A percentile compares a stretch with the other conserved stretches of the same genome.
phyloP scores from a whole-genome alignment of 495 filamentous ascomycete genomes.

The Daldinia caldariorum region DNA sequence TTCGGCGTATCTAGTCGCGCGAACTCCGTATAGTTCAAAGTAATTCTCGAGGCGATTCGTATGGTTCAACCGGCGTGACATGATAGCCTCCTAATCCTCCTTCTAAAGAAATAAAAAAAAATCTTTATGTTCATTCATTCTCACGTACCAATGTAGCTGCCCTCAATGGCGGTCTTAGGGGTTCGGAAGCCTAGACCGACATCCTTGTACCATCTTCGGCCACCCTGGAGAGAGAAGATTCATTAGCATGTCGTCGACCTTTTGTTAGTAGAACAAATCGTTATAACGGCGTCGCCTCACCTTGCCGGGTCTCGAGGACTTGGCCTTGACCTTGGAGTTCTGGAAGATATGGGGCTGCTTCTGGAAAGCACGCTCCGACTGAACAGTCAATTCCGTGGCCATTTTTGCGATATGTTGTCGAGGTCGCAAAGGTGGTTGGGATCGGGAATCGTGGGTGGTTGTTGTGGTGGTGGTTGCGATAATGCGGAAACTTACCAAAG shows the following conservation, averaged over 20 bases:
- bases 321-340: conserved; percentile 89
- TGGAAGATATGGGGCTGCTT: conserved; percentile 99
- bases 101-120: background rate
- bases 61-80: background rate
- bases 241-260: background rate
- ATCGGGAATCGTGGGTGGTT: conserved; percentile 35
- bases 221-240: conserved; percentile 50
- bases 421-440: conserved; percentile 49
- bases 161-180: conserved; percentile 96
- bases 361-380: conserved; percentile 98
- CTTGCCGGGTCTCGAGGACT: conserved; percentile 85
- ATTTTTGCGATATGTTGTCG: conserved; percentile 75
- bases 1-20: conserved; percentile 4
- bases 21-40: background rate
- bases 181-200: conserved; percentile 98
- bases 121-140: conserved; percentile 31
- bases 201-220: conserved; percentile 99
- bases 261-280: background rate
- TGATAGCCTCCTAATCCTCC: background rate
- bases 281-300: conserved; percentile 46
- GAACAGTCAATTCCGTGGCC: conserved; percentile 98
- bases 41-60: background rate
- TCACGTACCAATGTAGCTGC: conserved; percentile 95
- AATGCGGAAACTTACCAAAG: conserved; percentile 37
- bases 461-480: conserved; percentile 42